Base-by-base conservation (phyloP, 1,284 basidiomycete species). In the Fomitopsis palustris region DNA sequence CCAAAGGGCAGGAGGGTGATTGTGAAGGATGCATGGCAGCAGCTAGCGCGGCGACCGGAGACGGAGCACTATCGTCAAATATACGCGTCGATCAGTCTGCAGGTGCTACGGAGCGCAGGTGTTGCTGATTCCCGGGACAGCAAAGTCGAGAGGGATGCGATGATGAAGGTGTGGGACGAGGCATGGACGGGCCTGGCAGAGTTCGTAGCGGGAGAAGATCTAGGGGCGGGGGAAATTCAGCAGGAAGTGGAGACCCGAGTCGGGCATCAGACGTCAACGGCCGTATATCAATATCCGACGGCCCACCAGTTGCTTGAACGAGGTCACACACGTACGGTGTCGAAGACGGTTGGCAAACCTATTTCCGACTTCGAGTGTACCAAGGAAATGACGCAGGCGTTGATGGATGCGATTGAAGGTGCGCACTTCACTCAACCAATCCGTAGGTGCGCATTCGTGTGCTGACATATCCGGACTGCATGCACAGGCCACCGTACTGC, bases 331-430 rank as follows among this genome's bases (percentile, higher is more conserved):
- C 61, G 65, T 0, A 42, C 62, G 9, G 65, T 62, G 7, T 14
- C 59, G 7, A 57, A 59, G 25, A 56, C 53, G 1, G 58, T 64
- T 8, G 65, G 65, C 8, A 38, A 53, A 1, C 61, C 61, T 0
- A 21, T 66, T 23, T 53, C 35, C 4, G n/a, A 38, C 0, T 66
- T 66, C 47, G 49, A 19, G n/a, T 56, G 21, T 39, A 66, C 63
- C 3, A 59, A 38, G 29, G 61, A 64, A 56, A 59, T 66, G 7
- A 56, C 61, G 7, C 29, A 38, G n/a, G 63, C 61, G 1, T 38
- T 63, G 3, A 43, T 52, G 1, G 63, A 66, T n/a, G 65, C 62
- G 2, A 59, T 63, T n/a, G 29, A 43, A 35, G 65, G 65, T 64
- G 27, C 5, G 59, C 35, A 3, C 12, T 37, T 37, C n/a, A n/a